Base-by-base conservation (phyloP, 2,329 filamentous ascomycete genomes). In the Clarireedia paspali region DNA sequence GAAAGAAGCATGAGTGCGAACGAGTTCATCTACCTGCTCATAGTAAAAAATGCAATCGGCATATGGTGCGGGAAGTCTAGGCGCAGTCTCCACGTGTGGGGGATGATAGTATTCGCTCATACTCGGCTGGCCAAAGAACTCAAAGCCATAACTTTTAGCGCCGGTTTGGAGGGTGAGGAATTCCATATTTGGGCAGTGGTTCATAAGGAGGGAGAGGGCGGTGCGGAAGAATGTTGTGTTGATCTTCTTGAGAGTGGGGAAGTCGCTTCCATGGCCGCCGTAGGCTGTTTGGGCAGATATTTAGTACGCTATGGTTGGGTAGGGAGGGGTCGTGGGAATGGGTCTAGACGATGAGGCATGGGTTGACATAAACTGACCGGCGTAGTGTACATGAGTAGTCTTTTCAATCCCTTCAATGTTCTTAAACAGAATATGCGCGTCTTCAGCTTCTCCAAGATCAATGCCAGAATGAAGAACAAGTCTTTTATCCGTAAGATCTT, bases 361-460 rank as follows among this genome's bases (percentile, higher is more conserved):
- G 10, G 7, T 12, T 10, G 12, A 10, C 10, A 34, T 4, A 34
- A 34, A 12, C 30, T 34, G 20, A 56, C 59, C 53, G 40, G 60
- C 59, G 52, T 74, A 76, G 59, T 73, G 76, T 9, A 75, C 69
- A 59, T 76, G 73, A 1, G 72, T 75, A 20, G 75, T 66, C 26
- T 70, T 65, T 14, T 67, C 64, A 14, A 75, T 65, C 39, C 68
- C 64, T 26, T 70, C 66, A 7, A 75, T 70, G 7, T 34, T 34
- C 30, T 34, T 12, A 34, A 34, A 34, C 2, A 12, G 9, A 34
- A 34, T 14, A 14, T 34, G 10, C 30, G 62, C 64, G 17, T 47
- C 24, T 15, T 40, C 50, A 24, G 38, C 57, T 38, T 70, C 64
- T 7, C 60, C 64, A 24, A 74, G 62, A 47, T 74, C 67, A 40